Evolutionary conservation across 257 asterid species (phyloP).

Genomic region (Mitragyna speciosa): DNA sequence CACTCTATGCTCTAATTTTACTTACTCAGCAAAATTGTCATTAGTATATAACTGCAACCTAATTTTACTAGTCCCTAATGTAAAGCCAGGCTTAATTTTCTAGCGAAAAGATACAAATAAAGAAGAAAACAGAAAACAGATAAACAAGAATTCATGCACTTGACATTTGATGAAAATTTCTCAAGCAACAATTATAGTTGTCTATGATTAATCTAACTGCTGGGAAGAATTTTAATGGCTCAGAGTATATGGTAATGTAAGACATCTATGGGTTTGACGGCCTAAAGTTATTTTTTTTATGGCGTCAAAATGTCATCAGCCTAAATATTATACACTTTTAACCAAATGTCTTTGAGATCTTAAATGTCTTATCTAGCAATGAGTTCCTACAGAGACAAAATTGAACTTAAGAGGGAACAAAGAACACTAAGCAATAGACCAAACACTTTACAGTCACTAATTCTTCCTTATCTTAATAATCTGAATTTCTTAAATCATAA

Average conservation of each 20-base stretch:
- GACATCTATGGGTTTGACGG: neutral
- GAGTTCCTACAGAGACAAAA: neutral
- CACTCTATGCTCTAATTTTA: neutral
- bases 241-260: neutral
- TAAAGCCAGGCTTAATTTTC: neutral
- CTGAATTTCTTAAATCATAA: neutral
- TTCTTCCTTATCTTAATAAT: neutral
- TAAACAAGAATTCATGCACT: slow-evolving; percentile 1
- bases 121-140: neutral
- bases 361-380: neutral
- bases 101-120: neutral
- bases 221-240: neutral
- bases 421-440: neutral
- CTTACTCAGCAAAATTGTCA: neutral
- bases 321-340: neutral
- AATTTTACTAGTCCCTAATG: neutral
- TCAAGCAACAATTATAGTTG: neutral
- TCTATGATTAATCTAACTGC: neutral
- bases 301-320: neutral
- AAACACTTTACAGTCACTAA: neutral
- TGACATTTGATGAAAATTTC: neutral
- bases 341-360: neutral
- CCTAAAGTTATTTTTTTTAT: too few relatives aligned
- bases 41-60: neutral
- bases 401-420: too few relatives aligned